phyloP scores from a whole-genome alignment of 306 rosid genomes.

The Acacia acuminata region DNA sequence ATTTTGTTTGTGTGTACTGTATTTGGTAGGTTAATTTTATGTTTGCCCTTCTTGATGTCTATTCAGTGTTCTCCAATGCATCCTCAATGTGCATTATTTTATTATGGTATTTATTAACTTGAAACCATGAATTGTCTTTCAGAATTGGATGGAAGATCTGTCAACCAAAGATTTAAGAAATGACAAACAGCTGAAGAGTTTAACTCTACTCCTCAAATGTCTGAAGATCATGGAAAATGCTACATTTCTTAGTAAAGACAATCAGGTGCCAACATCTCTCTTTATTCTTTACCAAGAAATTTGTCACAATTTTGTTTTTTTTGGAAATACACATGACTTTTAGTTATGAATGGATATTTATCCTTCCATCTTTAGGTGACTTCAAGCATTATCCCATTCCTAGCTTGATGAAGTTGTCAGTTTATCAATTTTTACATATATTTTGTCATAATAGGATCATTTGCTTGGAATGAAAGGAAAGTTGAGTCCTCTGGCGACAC shows the following conservation, averaged over 20 bases:
- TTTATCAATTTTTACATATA: slow-evolving; percentile 30
- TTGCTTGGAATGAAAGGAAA: slow-evolving; percentile 83
- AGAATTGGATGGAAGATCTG: slow-evolving; percentile 52
- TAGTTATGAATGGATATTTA: not conserved
- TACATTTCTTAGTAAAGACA: slow-evolving; percentile 82
- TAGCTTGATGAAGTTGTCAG: slow-evolving; percentile 25
- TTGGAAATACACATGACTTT: slow-evolving; percentile 2
- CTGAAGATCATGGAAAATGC: slow-evolving; percentile 99
- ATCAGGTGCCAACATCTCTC: slow-evolving; percentile 62
- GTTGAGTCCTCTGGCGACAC: slow-evolving; percentile 39
- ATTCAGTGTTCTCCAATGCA: not conserved
- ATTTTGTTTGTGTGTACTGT: slow-evolving; percentile 1
- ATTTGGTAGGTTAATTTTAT: not conserved
- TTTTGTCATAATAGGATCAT: slow-evolving; percentile 64
- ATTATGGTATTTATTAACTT: not conserved
- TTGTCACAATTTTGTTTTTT: not conserved
- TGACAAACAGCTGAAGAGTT: slow-evolving; percentile 47
- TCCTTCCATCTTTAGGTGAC: slow-evolving; percentile 6
- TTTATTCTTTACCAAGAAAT: slow-evolving; percentile 1
- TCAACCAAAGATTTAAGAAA: slow-evolving; percentile 50
- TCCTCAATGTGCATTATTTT: slow-evolving; percentile 7
- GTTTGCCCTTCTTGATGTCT: slow-evolving; percentile 5
- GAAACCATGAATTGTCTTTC: slow-evolving; percentile 36
- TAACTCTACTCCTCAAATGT: slow-evolving; percentile 80
- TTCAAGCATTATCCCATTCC: slow-evolving; percentile 15